Base-by-base conservation (phyloP, 306 rosid species). In the Sophora flavescens region DNA sequence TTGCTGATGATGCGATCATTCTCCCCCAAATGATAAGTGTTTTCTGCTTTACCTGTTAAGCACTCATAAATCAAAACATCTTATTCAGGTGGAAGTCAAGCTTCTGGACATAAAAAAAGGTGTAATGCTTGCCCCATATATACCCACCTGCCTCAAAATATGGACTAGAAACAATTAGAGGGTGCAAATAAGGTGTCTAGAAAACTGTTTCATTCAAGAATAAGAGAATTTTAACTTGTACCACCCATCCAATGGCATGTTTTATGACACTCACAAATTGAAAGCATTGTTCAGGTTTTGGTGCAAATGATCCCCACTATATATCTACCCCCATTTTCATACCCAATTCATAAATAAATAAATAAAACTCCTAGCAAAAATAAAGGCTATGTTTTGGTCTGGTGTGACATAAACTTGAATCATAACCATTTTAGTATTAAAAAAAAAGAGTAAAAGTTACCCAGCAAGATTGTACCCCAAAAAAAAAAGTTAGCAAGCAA, bases 21-120 rank as follows among this genome's bases (percentile, higher is more conserved):
- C 89, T 92, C 97, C 13, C 97, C 96, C 96, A 90, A 64, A 92
- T 86, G 82, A 92, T 80, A 13, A 88, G 92, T 6, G 91, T 78
- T 82, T 82, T 88, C 83, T 92, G 93, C 83, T 83, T 90, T 54
- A 90, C 89, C 97, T 90, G 80, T 53, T 66, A 11, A 75, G 73
- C 52, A 60, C 79, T 58, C 54, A 28, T 14, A 32, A 48, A n/a
- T 0, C 44, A n/a, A n/a, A n/a, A n/a, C n/a, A n/a, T n/a, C n/a
- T n/a, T n/a, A n/a, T n/a, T n/a, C n/a, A n/a, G n/a, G n/a, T n/a
- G n/a, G n/a, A n/a, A n/a, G n/a, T n/a, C n/a, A 22, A 22, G 22
- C 22, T 22, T 22, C 22, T 22, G 22, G 51, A 33, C 72, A 10
- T 22, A 15, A 6, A 18, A 51, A 41, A 22, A 0, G n/a, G 28